phyloP scores from a whole-genome alignment of 2,329 filamentous ascomycete species.

The Curvularia sp. region DNA sequence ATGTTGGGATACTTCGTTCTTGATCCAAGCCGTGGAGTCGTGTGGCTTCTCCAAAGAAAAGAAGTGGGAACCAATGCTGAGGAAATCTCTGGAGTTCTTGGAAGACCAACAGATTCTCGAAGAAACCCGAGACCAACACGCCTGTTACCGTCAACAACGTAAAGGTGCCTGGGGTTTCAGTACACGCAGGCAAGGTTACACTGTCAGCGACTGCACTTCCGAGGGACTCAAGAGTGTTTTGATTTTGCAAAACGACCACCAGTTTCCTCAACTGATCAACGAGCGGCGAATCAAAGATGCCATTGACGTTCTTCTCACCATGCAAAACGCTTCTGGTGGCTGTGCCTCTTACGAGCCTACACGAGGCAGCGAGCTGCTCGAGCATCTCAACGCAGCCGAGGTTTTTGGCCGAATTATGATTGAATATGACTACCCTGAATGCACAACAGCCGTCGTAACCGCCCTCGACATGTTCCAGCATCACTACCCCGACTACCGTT shows the following conservation, averaged over 20 bases:
- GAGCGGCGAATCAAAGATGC: slow-evolving; percentile 84
- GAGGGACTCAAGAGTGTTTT: slow-evolving; percentile 89
- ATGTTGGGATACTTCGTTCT: slow-evolving; percentile 93
- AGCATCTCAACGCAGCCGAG: slow-evolving; percentile 91
- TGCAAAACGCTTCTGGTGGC: slow-evolving; percentile 86
- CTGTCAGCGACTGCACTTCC: slow-evolving; percentile 91
- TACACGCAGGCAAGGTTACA: slow-evolving; percentile 90
- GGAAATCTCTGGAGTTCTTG: slow-evolving; percentile 81
- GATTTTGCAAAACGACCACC: slow-evolving; percentile 76
- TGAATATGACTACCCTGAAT: slow-evolving; percentile 97
- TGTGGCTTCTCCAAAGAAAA: slow-evolving; percentile 78
- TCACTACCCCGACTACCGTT: slow-evolving; percentile 81
- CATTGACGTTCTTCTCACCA: slow-evolving; percentile 86
- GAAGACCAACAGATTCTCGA: slow-evolving; percentile 91
- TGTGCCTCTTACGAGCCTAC: slow-evolving; percentile 90
- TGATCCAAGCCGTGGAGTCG: slow-evolving; percentile 81
- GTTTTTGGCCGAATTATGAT: slow-evolving; percentile 98
- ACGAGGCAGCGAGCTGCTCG: slow-evolving; percentile 77
- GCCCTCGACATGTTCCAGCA: slow-evolving; percentile 82
- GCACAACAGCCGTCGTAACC: slow-evolving; percentile 92
- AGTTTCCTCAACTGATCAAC: slow-evolving; percentile 74
- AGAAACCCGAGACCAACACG: slow-evolving; percentile 76
- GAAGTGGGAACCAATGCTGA: slow-evolving; percentile 82
- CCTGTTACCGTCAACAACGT: slow-evolving; percentile 86
- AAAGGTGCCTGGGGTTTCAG: slow-evolving; percentile 98